Evolutionary conservation across 2,329 filamentous ascomycete genomes (phyloP), one percentile per base, ranked within the genome.

Genomic region (Colletotrichum sidae): DNA sequence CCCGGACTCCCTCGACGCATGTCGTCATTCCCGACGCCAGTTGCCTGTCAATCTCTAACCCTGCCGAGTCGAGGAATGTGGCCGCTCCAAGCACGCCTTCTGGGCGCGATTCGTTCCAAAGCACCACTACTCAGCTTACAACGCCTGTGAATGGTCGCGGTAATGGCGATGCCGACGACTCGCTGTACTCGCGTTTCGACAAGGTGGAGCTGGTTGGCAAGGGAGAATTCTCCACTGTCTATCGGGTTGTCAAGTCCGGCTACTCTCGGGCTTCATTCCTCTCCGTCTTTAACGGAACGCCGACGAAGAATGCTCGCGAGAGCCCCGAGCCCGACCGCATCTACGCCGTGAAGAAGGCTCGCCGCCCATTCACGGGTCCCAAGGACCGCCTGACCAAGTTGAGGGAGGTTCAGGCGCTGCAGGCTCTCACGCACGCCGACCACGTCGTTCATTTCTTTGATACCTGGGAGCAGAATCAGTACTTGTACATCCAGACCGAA

Each of bases 401-500:
- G 71, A 89, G 92, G 47, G 96, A 99, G 78, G 95, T 96, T 3
- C 83, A 88, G 15, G 89, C 94, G 17, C 83, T 99, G 51, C 89
- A 91, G 72, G 85, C 88, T n/a, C 82, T 99, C 46, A 88, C 87
- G 55, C 88, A 92, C 63, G 90, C 91, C 60, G 93, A 97, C 72
- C 94, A 99, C 76, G 87, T 98, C 57, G 84, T 99, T 56, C 89
- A 92, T 68, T 92, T 95, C 70, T 84, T 94, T 59, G 90, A 96
- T 72, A 90, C 90, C 75, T 99, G 96, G 96, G 95, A 97, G 78
- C 86, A 91, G 66, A 88, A 92, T 70, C 87, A 87, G 61, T 90
- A 95, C 74, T 86, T 99, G 9, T 99, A 97, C 80, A 98, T 99
- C 67, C 95, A 98, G 80, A 98, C 95, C 0, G 96, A 99, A 74